phyloP scores from a whole-genome alignment of 805 yeast species.

The Metschnikowia henanensis region DNA sequence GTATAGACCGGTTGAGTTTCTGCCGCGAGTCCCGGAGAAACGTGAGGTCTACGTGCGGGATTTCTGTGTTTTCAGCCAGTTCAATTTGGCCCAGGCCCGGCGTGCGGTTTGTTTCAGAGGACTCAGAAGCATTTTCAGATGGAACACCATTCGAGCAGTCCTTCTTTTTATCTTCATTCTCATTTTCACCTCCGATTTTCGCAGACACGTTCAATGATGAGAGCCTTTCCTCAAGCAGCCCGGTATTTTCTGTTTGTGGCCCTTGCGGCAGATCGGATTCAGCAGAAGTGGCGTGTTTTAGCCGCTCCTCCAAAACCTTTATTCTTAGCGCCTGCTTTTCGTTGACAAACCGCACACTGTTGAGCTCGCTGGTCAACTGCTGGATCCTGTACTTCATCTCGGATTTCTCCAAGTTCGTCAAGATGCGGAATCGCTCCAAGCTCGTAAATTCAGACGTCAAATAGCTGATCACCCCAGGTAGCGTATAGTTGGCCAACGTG shows the following conservation, averaged over 20 bases:
- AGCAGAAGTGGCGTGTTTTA: conserved; percentile 1
- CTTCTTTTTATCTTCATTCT: background rate
- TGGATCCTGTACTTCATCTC: conserved; percentile 52
- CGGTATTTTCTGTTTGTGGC: background rate
- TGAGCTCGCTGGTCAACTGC: conserved; percentile 53
- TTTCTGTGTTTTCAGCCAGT: background rate
- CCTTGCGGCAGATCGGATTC: too few relatives aligned
- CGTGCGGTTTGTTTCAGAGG: background rate
- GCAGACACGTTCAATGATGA: background rate
- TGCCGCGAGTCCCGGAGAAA: conserved; percentile 17
- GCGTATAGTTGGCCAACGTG: conserved; percentile 40
- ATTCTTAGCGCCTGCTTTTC: conserved; percentile 42
- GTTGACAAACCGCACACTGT: conserved; percentile 41
- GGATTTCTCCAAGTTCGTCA: conserved; percentile 52
- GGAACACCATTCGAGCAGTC: background rate
- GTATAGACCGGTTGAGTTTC: conserved; percentile 16
- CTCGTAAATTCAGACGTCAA: conserved; percentile 59
- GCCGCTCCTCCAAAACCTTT: conserved; percentile 33
- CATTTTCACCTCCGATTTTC: background rate
- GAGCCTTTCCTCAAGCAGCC: background rate
- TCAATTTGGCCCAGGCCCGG: background rate
- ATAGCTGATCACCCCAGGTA: conserved; percentile 61
- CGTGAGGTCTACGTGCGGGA: conserved; percentile 18
- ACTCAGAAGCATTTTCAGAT: too few relatives aligned
- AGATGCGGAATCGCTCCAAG: conserved; percentile 41